Conservation (phyloP, 352 stramenopile species). For the Phytopythium boreale region DNA sequence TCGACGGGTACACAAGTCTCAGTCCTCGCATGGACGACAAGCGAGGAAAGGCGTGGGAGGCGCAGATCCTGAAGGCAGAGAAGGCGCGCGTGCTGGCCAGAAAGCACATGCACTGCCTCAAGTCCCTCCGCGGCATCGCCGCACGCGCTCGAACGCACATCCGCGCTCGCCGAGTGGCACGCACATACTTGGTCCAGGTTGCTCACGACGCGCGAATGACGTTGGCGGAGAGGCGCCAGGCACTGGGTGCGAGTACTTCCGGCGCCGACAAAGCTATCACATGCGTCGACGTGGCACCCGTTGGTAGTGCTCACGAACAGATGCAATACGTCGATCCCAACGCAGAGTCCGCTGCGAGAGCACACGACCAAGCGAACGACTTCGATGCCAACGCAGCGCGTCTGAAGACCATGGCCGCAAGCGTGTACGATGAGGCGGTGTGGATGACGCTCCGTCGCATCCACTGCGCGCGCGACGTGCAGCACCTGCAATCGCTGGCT, state of each 20-base stretch:
- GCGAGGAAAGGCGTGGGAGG: slow-evolving; percentile 23
- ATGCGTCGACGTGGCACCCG: background rate
- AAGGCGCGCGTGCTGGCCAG: slow-evolving; percentile 39
- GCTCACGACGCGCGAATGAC: slow-evolving; percentile 20
- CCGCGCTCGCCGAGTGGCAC: slow-evolving; percentile 17
- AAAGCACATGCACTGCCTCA: slow-evolving; percentile 47
- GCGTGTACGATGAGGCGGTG: slow-evolving; percentile 17
- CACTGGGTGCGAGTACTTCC: background rate
- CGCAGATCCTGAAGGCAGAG: slow-evolving; percentile 40
- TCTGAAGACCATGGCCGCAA: background rate
- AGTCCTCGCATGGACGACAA: slow-evolving; percentile 18
- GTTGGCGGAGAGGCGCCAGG: slow-evolving; percentile 4
- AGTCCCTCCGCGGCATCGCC: slow-evolving; percentile 43
- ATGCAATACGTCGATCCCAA: background rate
- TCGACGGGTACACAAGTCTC: slow-evolving; percentile 10
- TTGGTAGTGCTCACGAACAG: background rate
- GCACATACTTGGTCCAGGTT: slow-evolving; percentile 16
- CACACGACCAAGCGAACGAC: background rate
- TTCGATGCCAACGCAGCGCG: background rate
- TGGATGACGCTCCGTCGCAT: slow-evolving; percentile 20
- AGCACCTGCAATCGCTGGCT: slow-evolving; percentile 27
- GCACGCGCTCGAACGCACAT: slow-evolving; percentile 28
- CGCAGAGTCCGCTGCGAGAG: background rate
- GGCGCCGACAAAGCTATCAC: background rate
- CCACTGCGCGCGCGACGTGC: slow-evolving; percentile 7